Evolutionary conservation across 1,139 yeast species (phyloP).

Genomic region (Hyphopichia fennica): DNA sequence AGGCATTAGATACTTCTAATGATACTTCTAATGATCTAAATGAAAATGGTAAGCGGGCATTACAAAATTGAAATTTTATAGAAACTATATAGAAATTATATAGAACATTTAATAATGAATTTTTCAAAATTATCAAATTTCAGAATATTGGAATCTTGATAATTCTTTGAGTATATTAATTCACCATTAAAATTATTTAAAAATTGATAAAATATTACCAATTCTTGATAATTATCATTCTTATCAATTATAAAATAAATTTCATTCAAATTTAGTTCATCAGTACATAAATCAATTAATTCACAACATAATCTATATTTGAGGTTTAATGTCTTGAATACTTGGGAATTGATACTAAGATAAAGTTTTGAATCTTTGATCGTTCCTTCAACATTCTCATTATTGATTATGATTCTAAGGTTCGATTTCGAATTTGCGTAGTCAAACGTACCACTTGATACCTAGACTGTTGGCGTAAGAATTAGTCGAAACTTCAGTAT

Average conservation of each 20-base stretch:
- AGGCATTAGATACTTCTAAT: constrained; percentile 9
- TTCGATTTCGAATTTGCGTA: constrained; percentile 6
- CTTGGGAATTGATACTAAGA: not conserved
- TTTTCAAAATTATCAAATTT: constrained; percentile 2
- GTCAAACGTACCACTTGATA: constrained; percentile 19
- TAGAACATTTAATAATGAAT: not conserved
- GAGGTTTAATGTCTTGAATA: constrained; percentile 1
- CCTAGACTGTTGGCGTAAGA: constrained; percentile 4
- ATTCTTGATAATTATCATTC: not conserved
- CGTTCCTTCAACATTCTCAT: not conserved
- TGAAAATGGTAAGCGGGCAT: constrained; percentile 27
- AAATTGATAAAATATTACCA: not conserved
- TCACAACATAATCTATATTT: constrained; percentile 1
- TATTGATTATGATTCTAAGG: not conserved
- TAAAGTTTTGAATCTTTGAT: not conserved
- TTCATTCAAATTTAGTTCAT: constrained; percentile 1
- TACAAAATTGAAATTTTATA: constrained; percentile 6
- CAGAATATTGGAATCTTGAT: not conserved
- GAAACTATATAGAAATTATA: constrained; percentile 1
- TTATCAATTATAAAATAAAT: constrained; percentile 2
- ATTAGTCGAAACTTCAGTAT: not conserved
- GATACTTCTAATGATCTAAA: constrained; percentile 14
- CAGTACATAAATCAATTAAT: constrained; percentile 2
- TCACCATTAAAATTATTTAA: constrained; percentile 3
- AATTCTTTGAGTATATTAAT: constrained; percentile 1